Base-by-base conservation (phyloP, 495 filamentous ascomycete genomes). In the Aspergillus baeticus region DNA sequence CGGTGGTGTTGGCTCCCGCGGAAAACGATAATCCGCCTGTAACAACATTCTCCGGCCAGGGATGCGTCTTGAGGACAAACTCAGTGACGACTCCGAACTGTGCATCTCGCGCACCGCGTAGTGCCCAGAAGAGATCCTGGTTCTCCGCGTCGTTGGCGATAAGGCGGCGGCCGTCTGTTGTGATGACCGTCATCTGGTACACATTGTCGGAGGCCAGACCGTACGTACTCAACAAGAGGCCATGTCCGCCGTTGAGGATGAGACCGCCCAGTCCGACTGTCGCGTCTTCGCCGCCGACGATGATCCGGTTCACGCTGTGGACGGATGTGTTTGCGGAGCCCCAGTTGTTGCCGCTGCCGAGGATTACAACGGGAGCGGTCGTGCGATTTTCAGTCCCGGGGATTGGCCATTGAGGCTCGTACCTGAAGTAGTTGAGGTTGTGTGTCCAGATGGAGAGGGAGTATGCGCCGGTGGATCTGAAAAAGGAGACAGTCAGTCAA, bases 191-290 rank as follows among this genome's bases (percentile, higher is more conserved):
- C 43, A 77, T 80, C 41, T 81, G 69, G 22, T 81, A 64, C 4
- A 82, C 76, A 2, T 77, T 81, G 42, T 83, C 80, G 23, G 83
- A 80, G 8, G 74, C 77, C 43, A 87, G 71, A 22, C 83, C 83
- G 38, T 81, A 69, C 2, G 69, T 47, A 35, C 73, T 73, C 5
- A 78, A 80, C 14, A 82, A 60, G 0, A 80, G 78, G 0, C 82
- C 80, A 52, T 85, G 81, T 14, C 83, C 83, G n/a, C 82, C 82
- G 15, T 80, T 80, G 50, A 82, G 79, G 15, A 79, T 69, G 39
- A 79, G 75, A 15, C 83, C 81, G n/a, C 81, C 82, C 0, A 69
- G 57, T 5, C 67, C 69, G 11, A 75, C 65, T 0, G 58, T 66
- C 5, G 56, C 34, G 21, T 68, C 67, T 34, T 65, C 56, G 6